Evolutionary conservation across 2,329 filamentous ascomycete genomes (phyloP).

Genomic region (Cladosporium phlei): DNA sequence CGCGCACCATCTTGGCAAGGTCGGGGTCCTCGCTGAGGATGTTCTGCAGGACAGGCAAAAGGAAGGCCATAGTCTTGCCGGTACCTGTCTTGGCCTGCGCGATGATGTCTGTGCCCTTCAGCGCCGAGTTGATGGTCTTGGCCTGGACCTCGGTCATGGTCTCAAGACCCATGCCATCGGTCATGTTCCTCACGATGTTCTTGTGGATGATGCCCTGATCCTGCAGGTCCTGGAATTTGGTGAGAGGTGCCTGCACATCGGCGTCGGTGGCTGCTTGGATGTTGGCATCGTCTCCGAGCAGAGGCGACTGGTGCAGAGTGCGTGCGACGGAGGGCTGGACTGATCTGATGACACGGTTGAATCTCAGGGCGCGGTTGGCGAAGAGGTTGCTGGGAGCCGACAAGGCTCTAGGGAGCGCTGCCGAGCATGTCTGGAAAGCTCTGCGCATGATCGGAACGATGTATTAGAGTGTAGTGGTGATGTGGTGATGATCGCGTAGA

Average conservation of each 20-base stretch:
- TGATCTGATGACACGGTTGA: conserved; percentile 10
- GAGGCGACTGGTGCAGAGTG: conserved; percentile 36
- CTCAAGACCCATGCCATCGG: conserved; percentile 66
- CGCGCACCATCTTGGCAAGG: conserved; percentile 47
- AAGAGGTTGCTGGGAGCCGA: conserved; percentile 15
- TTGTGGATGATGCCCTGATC: conserved; percentile 53
- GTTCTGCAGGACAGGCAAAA: conserved; percentile 77
- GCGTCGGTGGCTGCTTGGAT: conserved; percentile 19
- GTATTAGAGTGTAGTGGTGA: not conserved
- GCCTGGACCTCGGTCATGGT: conserved; percentile 91
- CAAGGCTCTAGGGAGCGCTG: conserved; percentile 23
- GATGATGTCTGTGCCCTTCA: conserved; percentile 75
- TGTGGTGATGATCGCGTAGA: not conserved
- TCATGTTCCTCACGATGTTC: conserved; percentile 65
- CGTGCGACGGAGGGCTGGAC: conserved; percentile 12
- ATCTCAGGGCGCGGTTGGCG: conserved; percentile 14
- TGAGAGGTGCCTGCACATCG: conserved; percentile 28
- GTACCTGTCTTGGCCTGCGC: conserved; percentile 96
- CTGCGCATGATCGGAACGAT: conserved; percentile 24
- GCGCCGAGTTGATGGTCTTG: conserved; percentile 72
- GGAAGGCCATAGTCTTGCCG: conserved; percentile 91
- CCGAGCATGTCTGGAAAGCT: conserved; percentile 29
- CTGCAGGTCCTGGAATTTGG: conserved; percentile 42
- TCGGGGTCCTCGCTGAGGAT: conserved; percentile 62
- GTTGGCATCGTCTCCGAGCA: conserved; percentile 31